Evolutionary conservation across 140 eudicot genomes (phyloP), one percentile per base, ranked within the genome.

Genomic region (Oenanthe javanica): DNA sequence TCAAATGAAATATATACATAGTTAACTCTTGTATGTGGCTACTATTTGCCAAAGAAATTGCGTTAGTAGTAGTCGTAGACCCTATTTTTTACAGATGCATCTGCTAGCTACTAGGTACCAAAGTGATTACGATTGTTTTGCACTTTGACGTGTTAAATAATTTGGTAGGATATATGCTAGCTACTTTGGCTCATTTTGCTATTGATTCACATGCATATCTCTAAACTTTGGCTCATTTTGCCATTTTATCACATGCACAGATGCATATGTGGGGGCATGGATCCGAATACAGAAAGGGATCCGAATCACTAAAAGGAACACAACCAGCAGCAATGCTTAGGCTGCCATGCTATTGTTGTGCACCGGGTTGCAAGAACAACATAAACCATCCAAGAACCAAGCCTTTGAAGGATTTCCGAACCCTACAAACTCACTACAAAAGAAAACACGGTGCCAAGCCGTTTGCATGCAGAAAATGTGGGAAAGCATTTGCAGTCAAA

Each of bases 241-340:
- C 40, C 40, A 36, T 36, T 36, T 36, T 36, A 36, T 36, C 40
- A 36, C 2, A 36, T 36, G 40, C 40, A 36, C 40, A 94, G 98
- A 94, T 94, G 98, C 98, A 94, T 79, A 94, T 94, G 97, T 94
- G 98, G 98, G 98, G 98, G 14, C 98, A 94, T 84, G 98, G 98
- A 79, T 90, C 97, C 0, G 97, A 94, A 84, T 94, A 86, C 71
- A 72, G 98, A 49, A 94, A 90, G 79, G 98, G 98, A 79, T 89
- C 96, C 0, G 96, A 94, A 40, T 94, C 97, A 11, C 91, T 94
- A 0, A 87, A 86, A 78, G 97, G 98, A 47, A 81, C 92, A 38
- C 97, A 94, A 85, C 98, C 98, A 52, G 94, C 98, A 50, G 94
- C 94, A 76, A 94, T 94, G 98, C 86, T 91, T 11, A 86, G 97